Base-by-base conservation (phyloP, 2,329 filamentous ascomycete species). In the Blastomyces gilchristii region DNA sequence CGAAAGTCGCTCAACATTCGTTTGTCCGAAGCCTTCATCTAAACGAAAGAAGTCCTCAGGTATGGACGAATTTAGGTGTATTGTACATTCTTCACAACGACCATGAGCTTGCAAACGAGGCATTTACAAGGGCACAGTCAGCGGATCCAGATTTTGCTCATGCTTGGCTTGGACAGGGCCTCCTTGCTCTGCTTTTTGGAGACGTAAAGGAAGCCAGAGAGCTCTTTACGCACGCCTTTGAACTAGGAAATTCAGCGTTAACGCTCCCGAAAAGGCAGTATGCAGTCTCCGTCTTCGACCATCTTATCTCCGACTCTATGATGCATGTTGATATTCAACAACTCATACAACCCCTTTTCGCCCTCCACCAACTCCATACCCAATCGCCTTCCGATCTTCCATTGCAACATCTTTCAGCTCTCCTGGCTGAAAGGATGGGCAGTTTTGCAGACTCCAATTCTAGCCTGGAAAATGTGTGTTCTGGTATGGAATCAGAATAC, bases 181-280 rank as follows among this genome's bases (percentile, higher is more conserved):
- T 96, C 34, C 82, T 97, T 61, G 91, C 94, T 3, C 80, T 92
- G 18, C 78, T 93, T 37, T 83, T 85, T 59, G 91, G 90, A 1
- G 87, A 96, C 65, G 69, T 78, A 0, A 85, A 84, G 65, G 91
- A 97, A 75, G 92, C 93, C 0, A 83, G 90, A 28, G 86, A 87
- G 12, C 83, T 97, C 11, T 96, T 97, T 71, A 92, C 90, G 0
- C 94, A 99, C 72, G 93, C 94, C 0, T 94, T 96, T 78, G 92
- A 96, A 66, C 93, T 99, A 58, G 87, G 91, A 0, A 89, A 91
- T 65, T 87, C 90, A 0, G 88, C 89, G 0, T 87, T 88, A 0
- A 74, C 87, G 2, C 79, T 91, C 4, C 85, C 87, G 0, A 89
- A 91, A 72, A 84, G 87, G 39, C 89, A 93, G 72, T 97, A 92